Evolutionary conservation across 129 eudicot species (phyloP).

Genomic region (Flaveria brownii): DNA sequence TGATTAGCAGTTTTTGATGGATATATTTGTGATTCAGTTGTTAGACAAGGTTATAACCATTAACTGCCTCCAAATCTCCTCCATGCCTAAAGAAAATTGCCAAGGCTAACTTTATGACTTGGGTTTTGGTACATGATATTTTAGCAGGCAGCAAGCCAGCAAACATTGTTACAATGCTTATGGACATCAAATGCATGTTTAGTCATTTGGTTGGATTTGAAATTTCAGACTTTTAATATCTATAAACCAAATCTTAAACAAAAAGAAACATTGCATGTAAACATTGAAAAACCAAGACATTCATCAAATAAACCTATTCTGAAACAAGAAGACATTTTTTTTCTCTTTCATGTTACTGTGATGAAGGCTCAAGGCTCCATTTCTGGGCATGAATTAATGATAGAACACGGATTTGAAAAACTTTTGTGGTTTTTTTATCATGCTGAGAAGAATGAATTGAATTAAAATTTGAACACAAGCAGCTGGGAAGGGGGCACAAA

Average conservation of each 20-base stretch:
- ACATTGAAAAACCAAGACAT: too few relatives aligned
- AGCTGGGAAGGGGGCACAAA: background rate
- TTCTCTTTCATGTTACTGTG: background rate
- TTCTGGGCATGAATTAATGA: background rate
- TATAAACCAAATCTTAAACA: too few relatives aligned
- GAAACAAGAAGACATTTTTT: background rate
- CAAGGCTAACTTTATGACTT: background rate
- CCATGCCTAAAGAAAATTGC: background rate
- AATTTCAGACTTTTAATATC: too few relatives aligned
- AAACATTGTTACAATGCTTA: background rate
- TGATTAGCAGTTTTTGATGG: background rate
- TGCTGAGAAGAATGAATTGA: background rate
- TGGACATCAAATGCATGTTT: background rate
- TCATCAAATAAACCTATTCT: too few relatives aligned
- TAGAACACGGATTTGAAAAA: background rate
- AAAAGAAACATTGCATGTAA: too few relatives aligned
- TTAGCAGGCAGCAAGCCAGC: background rate
- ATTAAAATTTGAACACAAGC: slow-evolving; percentile 4
- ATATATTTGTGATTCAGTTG: too few relatives aligned
- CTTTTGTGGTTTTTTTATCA: background rate
- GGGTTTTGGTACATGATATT: slow-evolving; percentile 13
- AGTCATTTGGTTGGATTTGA: background rate
- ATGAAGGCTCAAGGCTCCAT: background rate
- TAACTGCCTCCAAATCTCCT: background rate
- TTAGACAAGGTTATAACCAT: slow-evolving; percentile 11